Evolutionary conservation across 805 yeast species (phyloP), one percentile per base, ranked within the genome.

Genomic region (Ascoidea rubescens): DNA sequence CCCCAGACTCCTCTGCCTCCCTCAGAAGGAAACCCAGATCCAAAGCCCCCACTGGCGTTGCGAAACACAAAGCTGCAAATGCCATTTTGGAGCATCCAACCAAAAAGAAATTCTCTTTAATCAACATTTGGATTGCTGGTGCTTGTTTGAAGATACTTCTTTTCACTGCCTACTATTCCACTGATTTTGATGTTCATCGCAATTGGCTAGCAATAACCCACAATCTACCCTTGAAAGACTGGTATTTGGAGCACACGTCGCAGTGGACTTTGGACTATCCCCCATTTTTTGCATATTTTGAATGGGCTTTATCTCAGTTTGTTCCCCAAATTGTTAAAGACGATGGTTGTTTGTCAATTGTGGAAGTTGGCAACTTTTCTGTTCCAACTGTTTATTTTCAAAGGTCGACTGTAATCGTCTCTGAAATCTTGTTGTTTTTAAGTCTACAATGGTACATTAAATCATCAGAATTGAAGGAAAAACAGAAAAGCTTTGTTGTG

Each of bases 241-340:
- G 99, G 99, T 93, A 93, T 63, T 64, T 73, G 46, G 96, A 93
- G 57, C 66, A 72, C 48, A 79, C 87, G 0, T 76, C 79, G 48
- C 89, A 85, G 62, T 93, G 98, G 97, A 93, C 98, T 0, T 69
- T 93, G 46, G 99, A 93, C 65, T 93, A 91, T 67, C 99, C 99
- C 8, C 99, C 99, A 0, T 87, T 89, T 60, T 93, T 93, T 67
- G 99, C 99, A 0, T 90, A 88, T 66, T 91, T 93, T 59, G 99
- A 93, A 65, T 88, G 89, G 86, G 21, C 74, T 2, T 64, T 93
- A 49, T 73, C 95, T 0, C 82, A 73, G 50, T 73, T 86, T 52
- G 91, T 85, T 1, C 96, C 96, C 0, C 50, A 59, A 1, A 32
- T 62, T 0, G 95, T 86, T 1, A 68, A 65, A 5, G 64, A 71